Evolutionary conservation across 192 early-diverging fungal genomes (phyloP).

Genomic region (Rhizophagus sp.): DNA sequence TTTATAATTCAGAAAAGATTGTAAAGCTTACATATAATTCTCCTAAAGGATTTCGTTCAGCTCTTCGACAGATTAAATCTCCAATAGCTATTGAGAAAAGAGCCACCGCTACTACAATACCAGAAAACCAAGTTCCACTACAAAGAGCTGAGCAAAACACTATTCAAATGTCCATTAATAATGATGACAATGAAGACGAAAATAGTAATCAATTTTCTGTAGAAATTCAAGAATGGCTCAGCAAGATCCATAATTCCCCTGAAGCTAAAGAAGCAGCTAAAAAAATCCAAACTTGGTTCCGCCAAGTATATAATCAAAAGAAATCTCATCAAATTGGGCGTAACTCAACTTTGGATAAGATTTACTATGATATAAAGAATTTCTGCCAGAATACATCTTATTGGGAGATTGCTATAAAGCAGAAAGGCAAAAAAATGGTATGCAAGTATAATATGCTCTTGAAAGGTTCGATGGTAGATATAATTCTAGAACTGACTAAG

Average conservation of each 20-base stretch:
- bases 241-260: not conserved
- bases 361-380: constrained; percentile 1
- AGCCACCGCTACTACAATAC: too few relatives aligned
- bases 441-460: constrained; percentile 2
- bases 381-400: not conserved
- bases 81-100: not conserved
- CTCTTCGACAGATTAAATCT: constrained; percentile 5
- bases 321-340: not conserved
- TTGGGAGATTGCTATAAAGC: not conserved
- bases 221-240: too few relatives aligned
- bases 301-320: not conserved
- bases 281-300: constrained; percentile 18
- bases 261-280: not conserved
- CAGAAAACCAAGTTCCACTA: too few relatives aligned
- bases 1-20: not conserved
- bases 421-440: not conserved
- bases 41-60: constrained; percentile 13
- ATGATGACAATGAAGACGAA: too few relatives aligned
- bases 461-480: constrained; percentile 2
- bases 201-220: too few relatives aligned
- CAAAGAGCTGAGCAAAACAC: too few relatives aligned
- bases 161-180: too few relatives aligned
- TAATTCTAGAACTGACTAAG: not conserved
- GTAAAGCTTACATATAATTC: constrained; percentile 1
- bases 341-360: not conserved